Conservation (phyloP, 192 early-diverging fungal genomes). For the Obelidium mucronatum region DNA sequence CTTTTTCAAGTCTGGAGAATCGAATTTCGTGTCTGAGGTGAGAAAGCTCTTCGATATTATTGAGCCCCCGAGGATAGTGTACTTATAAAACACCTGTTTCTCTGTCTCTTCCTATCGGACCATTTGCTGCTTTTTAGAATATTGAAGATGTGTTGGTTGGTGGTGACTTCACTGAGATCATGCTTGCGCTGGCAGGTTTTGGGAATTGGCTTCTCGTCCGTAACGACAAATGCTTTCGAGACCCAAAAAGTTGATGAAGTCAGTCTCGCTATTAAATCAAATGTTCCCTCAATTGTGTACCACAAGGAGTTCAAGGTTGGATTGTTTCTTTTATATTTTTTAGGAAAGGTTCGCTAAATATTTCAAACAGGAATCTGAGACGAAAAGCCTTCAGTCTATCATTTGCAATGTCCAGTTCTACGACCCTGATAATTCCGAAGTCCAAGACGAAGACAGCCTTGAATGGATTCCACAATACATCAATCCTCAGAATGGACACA, state of each 20-base stretch:
- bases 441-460: conserved; percentile 17
- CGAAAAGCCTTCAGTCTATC: conserved; percentile 16
- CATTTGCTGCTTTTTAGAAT: neutral
- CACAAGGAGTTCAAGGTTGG: conserved; percentile 34
- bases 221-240: neutral
- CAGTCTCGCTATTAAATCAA: neutral
- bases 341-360: neutral
- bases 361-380: conserved; percentile 1
- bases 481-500: conserved; percentile 4
- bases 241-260: neutral
- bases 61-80: neutral
- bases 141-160: conserved; percentile 5
- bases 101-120: no score
- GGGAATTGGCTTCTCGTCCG: conserved; percentile 5
- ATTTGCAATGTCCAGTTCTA: conserved; percentile 21
- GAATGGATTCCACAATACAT: conserved; percentile 30
- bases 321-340: neutral
- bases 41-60: neutral
- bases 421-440: conserved; percentile 24
- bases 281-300: conserved; percentile 17
- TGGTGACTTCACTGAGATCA: conserved; percentile 28
- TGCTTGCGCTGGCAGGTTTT: conserved; percentile 18
- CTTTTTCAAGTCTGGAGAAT: neutral
- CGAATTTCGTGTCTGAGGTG: conserved; percentile 18
- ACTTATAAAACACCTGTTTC: no score